A percentile compares a stretch with the other conserved stretches of the same genome.
Conservation (phyloP, 139 green algal species). For the Desmodesmus armatus region DNA sequence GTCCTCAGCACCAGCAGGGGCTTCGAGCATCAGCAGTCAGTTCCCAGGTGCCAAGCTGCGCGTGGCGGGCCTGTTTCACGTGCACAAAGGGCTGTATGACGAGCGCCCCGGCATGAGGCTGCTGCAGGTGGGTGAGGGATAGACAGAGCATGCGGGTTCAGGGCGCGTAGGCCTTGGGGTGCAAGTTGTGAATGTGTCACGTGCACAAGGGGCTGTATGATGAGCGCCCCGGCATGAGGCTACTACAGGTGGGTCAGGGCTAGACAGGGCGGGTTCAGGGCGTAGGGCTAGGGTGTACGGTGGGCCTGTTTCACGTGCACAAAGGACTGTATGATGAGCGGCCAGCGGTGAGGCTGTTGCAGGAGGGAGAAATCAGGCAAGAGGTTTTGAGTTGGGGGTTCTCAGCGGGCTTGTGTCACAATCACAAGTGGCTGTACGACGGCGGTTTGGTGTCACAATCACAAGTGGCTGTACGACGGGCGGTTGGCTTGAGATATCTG, state of each 20-base stretch:
- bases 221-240: conserved; percentile 21
- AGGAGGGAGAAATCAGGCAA: background rate
- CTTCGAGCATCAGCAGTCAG: background rate
- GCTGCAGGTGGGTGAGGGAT: conserved; percentile 29
- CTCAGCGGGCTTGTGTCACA: background rate
- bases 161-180: conserved; percentile 2
- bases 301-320: conserved; percentile 24
- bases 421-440: background rate
- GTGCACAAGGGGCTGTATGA: conserved; percentile 33
- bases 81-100: conserved; percentile 25
- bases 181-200: background rate
- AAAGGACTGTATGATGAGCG: conserved; percentile 3
- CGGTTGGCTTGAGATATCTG: too few relatives aligned
- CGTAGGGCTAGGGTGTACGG: background rate
- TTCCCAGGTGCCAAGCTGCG: conserved; percentile 18
- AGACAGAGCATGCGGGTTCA: background rate
- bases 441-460: background rate
- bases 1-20: background rate
- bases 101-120: conserved; percentile 34
- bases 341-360: conserved; percentile 33
- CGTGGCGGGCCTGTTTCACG: background rate
- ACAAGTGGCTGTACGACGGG: too few relatives aligned
- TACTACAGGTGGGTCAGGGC: conserved; percentile 35
- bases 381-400: background rate
- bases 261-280: background rate